These are phyloP conservation scores for Coemansia sp. DNA, from an alignment of 192 early-diverging fungal genomes.

Conservation along the genomic window DNA sequence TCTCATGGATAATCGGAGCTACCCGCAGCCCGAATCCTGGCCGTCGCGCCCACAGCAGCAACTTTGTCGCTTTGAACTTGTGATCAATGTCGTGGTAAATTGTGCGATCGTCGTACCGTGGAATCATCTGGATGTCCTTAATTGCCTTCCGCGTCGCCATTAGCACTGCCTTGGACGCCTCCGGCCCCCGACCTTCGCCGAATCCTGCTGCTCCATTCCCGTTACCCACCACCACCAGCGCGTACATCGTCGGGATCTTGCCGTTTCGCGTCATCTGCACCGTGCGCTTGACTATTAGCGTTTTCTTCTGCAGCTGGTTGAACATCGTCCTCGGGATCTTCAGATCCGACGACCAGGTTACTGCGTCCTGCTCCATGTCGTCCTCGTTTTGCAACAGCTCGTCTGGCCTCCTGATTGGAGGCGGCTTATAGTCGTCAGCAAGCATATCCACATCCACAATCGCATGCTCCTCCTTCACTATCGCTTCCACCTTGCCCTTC, in stretches of 20 bases:
- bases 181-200: slow-evolving; percentile 86
- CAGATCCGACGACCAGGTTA: slow-evolving; percentile 53
- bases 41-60: slow-evolving; percentile 78
- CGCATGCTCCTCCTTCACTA: slow-evolving; percentile 34
- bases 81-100: slow-evolving; percentile 82
- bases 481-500: slow-evolving; percentile 11
- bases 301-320: slow-evolving; percentile 63
- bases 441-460: slow-evolving; percentile 18
- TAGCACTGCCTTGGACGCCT: slow-evolving; percentile 72
- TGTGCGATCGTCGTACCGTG: slow-evolving; percentile 92
- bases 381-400: slow-evolving; percentile 8
- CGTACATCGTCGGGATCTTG: slow-evolving; percentile 79
- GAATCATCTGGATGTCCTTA: slow-evolving; percentile 79
- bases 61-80: slow-evolving; percentile 84
- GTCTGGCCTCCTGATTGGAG: slow-evolving; percentile 5
- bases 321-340: slow-evolving; percentile 60
- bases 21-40: slow-evolving; percentile 95
- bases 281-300: slow-evolving; percentile 70
- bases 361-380: slow-evolving; percentile 18
- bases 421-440: slow-evolving; percentile 19
- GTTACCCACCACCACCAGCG: slow-evolving; percentile 93
- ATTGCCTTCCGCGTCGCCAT: slow-evolving; percentile 88
- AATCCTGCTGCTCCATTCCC: slow-evolving; percentile 88
- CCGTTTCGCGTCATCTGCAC: slow-evolving; percentile 79
- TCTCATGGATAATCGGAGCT: slow-evolving; percentile 92